These are phyloP conservation scores for Ceratobasidium sp. DNA, from an alignment of 1,284 basidiomycete genomes.

Conservation along the genomic window DNA sequence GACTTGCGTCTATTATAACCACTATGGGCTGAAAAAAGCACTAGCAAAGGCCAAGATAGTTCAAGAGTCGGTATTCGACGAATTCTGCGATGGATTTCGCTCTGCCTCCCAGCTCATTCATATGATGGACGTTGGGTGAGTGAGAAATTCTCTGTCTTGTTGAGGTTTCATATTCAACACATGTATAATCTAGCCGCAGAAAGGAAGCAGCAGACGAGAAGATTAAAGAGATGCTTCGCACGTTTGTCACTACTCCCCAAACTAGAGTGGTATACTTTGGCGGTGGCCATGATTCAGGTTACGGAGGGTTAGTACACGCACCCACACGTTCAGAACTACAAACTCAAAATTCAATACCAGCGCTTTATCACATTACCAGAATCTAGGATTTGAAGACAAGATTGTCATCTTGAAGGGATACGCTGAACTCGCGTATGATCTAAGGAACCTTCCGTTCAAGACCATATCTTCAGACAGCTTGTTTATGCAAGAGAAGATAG, in stretches of 20 bases:
- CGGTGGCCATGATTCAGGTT: conserved; percentile 38
- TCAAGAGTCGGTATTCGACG: conserved; percentile 17
- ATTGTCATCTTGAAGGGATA: conserved; percentile 39
- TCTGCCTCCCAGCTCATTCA: conserved; percentile 40
- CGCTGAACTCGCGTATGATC: conserved; percentile 34
- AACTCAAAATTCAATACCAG: not conserved
- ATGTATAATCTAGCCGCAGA: conserved; percentile 1
- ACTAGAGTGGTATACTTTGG: conserved; percentile 38
- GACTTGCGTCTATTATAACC: conserved; percentile 40
- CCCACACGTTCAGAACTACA: not conserved
- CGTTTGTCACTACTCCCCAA: conserved; percentile 21
- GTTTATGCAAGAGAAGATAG: conserved; percentile 38
- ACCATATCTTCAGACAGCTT: conserved; percentile 10
- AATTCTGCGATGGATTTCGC: conserved; percentile 39
- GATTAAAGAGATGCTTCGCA: conserved; percentile 41
- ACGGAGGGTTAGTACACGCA: conserved; percentile 23
- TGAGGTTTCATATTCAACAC: not conserved
- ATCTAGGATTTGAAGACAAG: conserved; percentile 37
- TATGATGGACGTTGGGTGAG: conserved; percentile 40
- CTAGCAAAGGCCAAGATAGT: conserved; percentile 13
- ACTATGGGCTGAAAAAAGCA: conserved; percentile 33
- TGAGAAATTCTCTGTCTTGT: not conserved
- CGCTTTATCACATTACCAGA: conserved; percentile 27
- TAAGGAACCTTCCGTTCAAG: conserved; percentile 33
- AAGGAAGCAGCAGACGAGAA: conserved; percentile 40